Evolutionary conservation across 129 eudicot species (phyloP).

Genomic region (Logfia minima): DNA sequence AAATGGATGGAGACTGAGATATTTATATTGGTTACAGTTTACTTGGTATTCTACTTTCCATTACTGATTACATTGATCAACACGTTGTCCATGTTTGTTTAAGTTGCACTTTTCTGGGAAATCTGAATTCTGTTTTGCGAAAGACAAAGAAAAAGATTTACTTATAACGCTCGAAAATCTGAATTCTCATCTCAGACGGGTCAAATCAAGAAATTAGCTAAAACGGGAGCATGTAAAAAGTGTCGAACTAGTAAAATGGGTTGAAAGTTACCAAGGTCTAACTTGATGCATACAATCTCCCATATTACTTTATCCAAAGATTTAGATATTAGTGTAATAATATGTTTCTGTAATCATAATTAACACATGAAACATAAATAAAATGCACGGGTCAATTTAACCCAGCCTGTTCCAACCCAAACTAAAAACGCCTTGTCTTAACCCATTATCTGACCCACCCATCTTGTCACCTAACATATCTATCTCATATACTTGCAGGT

Average conservation of each 20-base stretch:
- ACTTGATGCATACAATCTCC: not conserved
- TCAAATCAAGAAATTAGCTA: not conserved
- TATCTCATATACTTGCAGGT: conserved; percentile 42
- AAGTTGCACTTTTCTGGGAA: not conserved
- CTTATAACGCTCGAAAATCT: not conserved
- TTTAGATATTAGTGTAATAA: not conserved
- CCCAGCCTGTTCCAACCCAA: not conserved
- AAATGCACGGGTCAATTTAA: not conserved
- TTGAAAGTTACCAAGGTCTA: not conserved
- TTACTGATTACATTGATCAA: conserved; percentile 15
- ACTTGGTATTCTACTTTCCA: not conserved
- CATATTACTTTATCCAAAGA: not conserved
- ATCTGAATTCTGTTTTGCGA: not conserved
- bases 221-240: not conserved
- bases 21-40: conserved; percentile 15
- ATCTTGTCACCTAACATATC: not conserved
- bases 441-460: not conserved
- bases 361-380: not conserved
- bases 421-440: not conserved
- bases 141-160: not conserved
- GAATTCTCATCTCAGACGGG: not conserved
- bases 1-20: not conserved
- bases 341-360: not conserved
- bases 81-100: not conserved
- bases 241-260: not conserved